phyloP scores from a whole-genome alignment of 2,329 filamentous ascomycete genomes.

The Ramichloridium luteum region DNA sequence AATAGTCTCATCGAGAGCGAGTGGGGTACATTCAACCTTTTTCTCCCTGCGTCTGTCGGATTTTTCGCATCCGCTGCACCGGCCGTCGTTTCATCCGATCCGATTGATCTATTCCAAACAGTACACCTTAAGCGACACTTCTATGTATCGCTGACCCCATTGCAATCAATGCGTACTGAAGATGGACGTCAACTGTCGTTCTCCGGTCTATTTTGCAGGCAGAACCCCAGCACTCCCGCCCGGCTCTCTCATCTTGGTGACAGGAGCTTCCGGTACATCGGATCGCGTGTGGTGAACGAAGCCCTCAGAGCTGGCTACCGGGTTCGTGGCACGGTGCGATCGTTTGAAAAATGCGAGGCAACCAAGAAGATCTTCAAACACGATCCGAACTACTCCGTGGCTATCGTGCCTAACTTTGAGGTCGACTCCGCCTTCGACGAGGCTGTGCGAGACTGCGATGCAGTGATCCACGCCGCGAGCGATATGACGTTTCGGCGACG shows the following conservation, averaged over 20 bases:
- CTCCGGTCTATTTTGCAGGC: too few species aligned
- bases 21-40: too few species aligned
- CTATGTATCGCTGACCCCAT: too few species aligned
- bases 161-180: too few species aligned
- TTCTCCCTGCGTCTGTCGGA: too few species aligned
- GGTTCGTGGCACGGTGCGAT: conserved; percentile 19
- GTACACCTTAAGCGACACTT: too few species aligned
- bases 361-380: conserved; percentile 14
- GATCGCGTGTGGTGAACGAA: conserved; percentile 18
- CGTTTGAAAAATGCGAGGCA: conserved; percentile 12
- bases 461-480: conserved; percentile 36
- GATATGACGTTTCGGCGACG: conserved; percentile 27
- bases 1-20: too few species aligned
- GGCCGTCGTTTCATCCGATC: too few species aligned
- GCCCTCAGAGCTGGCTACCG: conserved; percentile 19
- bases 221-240: conserved; percentile 12
- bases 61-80: too few species aligned
- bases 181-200: too few species aligned
- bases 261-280: conserved; percentile 22
- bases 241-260: conserved; percentile 21
- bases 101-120: too few species aligned
- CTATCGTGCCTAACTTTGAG: conserved; percentile 13
- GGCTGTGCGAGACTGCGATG: conserved; percentile 30
- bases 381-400: conserved; percentile 11
- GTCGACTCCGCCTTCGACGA: conserved; percentile 28